Base-by-base conservation (phyloP, 768 basidiomycete species). In the Austroboletus festivus region DNA sequence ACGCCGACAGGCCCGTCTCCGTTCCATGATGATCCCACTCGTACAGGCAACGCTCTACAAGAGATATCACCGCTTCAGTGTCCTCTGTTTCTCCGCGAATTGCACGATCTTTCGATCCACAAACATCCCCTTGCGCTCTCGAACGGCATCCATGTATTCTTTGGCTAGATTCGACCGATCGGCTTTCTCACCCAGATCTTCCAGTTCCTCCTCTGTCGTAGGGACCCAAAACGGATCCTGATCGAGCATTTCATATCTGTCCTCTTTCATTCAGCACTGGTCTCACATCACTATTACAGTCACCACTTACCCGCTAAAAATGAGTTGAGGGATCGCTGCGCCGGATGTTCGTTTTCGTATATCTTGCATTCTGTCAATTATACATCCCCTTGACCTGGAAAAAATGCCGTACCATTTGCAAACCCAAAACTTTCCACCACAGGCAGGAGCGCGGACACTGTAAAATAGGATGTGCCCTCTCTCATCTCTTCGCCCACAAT, bases 401-500 rank as follows among this genome's bases (percentile, higher is more conserved):
- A 38, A 24, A 37, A 13, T 30, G 40, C 31, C 57, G n/a, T 41
- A 93, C 95, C 95, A 68, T 93, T 93, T 21, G 93, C 90, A 66
- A 99, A 97, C 1, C 95, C 94, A 63, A 98, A 99, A 68, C 89
- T 92, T 69, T 98, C 96, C 11, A 96, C 90, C 7, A 98, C 94
- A 2, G 96, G 96, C 18, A 99, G 69, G 52, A 96, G 71, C 1
- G 96, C 90, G 7, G 85, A 81, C 19, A 99, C 85, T 10, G 85
- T 93, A 71, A 99, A 96, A 71, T 96, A 94, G 1, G 87, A 78
- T 0, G 93, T 96, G 0, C 96, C 93, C 64, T 98, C 94, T 64
- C 93, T 97, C 93, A 98, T 95, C 66, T 98, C 96, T 62, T 98
- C 96, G 13, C 93, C 88, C 4, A 97, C 80, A 51, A 99, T 95